Percentiles rank a stretch among this genome's conserved stretches.
Conservation (phyloP, 306 rosid genomes). For the Quercus mongolica region DNA sequence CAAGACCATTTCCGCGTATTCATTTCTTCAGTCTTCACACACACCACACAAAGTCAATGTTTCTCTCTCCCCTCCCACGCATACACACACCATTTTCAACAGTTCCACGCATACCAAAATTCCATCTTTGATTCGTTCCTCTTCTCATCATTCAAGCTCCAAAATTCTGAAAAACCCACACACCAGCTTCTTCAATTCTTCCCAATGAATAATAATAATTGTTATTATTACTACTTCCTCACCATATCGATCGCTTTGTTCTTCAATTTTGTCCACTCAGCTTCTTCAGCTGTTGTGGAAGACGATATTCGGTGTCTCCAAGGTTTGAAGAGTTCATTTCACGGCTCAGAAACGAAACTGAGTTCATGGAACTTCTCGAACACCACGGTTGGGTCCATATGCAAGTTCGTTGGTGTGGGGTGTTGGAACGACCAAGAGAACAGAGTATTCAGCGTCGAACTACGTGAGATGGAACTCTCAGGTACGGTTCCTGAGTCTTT, state of each 20-base stretch:
- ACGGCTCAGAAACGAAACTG: constrained; percentile 34
- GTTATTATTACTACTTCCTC: background rate
- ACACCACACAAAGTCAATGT: constrained; percentile 18
- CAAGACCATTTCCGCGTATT: background rate
- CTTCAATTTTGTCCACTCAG: background rate
- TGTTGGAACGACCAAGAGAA: constrained; percentile 86
- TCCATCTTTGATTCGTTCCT: background rate
- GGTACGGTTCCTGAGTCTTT: constrained; percentile 56
- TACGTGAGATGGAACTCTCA: constrained; percentile 45
- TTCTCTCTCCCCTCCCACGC: background rate
- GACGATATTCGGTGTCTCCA: constrained; percentile 60
- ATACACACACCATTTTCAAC: too few relatives aligned
- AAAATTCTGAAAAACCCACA: background rate
- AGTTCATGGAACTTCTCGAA: constrained; percentile 57
- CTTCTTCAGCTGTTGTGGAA: constrained; percentile 36
- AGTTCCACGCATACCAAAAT: background rate
- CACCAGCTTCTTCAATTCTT: too few relatives aligned
- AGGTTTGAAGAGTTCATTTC: constrained; percentile 37
- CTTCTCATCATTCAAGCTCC: background rate
- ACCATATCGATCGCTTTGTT: constrained; percentile 6
- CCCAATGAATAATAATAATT: too few relatives aligned
- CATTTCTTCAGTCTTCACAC: background rate
- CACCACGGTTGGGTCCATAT: constrained; percentile 54
- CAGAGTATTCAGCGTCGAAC: constrained; percentile 50
- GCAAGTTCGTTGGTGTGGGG: constrained; percentile 55